phyloP scores from a whole-genome alignment of 371 early-diverging fungal species.

The Thermomucor indicae-seudaticae region DNA sequence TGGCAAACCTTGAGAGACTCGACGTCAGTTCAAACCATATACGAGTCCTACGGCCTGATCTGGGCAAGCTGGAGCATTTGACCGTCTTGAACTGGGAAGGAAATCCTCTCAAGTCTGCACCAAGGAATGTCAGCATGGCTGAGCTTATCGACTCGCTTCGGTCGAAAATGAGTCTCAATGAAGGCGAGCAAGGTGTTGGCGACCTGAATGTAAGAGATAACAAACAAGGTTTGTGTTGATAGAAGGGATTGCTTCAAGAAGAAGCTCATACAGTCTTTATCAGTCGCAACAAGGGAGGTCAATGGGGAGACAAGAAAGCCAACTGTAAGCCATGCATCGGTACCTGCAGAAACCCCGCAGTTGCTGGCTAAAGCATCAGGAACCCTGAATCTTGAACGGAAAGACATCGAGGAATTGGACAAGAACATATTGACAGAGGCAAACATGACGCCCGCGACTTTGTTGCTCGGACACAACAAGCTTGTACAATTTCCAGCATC shows the following conservation, averaged over 20 bases:
- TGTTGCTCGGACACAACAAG: slow-evolving; percentile 36
- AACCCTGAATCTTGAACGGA: slow-evolving; percentile 3
- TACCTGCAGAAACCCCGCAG: background rate
- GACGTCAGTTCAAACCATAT: slow-evolving; percentile 64
- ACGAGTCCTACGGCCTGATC: slow-evolving; percentile 44
- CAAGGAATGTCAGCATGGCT: slow-evolving; percentile 39
- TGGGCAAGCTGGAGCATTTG: slow-evolving; percentile 50
- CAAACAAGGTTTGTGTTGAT: too few relatives aligned
- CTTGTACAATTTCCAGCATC: slow-evolving; percentile 35
- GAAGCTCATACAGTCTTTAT: too few relatives aligned
- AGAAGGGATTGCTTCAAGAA: too few relatives aligned
- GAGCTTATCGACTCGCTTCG: slow-evolving; percentile 48
- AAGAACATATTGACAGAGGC: background rate
- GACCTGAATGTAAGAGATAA: too few relatives aligned
- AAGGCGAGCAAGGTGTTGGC: slow-evolving; percentile 1
- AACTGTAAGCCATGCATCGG: background rate
- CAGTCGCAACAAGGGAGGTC: too few relatives aligned
- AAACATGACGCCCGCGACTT: slow-evolving; percentile 9
- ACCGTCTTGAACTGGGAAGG: slow-evolving; percentile 52
- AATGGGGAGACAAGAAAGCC: background rate
- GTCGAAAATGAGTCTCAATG: slow-evolving; percentile 9
- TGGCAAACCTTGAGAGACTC: slow-evolving; percentile 44
- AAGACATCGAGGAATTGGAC: slow-evolving; percentile 1
- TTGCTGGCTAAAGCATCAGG: slow-evolving; percentile 1
- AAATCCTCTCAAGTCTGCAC: slow-evolving; percentile 50